Conservation (phyloP, 2,329 filamentous ascomycete genomes). For the Colletotrichum lindemuthianum region DNA sequence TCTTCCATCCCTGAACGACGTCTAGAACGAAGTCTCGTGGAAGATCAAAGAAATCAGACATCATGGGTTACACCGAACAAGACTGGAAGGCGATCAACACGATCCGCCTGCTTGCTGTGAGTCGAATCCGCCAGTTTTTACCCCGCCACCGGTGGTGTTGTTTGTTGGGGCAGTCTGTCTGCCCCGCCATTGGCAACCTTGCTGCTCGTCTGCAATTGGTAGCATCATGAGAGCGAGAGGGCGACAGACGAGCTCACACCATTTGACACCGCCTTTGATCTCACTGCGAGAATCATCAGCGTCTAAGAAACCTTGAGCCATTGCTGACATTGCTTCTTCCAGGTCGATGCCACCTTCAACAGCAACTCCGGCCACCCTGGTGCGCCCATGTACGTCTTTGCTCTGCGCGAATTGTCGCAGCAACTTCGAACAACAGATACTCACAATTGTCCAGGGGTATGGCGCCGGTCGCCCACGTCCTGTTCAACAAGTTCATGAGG, state of each 20-base stretch:
- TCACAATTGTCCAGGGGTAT: conserved; percentile 68
- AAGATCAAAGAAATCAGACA: conserved; percentile 52
- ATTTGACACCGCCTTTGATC: neutral
- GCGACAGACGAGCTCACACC: no score
- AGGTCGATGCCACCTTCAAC: conserved; percentile 97
- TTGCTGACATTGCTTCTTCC: conserved; percentile 37
- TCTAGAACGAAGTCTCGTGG: conserved; percentile 25
- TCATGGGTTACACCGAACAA: conserved; percentile 88
- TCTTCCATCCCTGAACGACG: conserved; percentile 38
- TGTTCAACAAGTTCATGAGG: conserved; percentile 99
- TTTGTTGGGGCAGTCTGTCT: conserved; percentile 38
- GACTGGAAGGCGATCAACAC: conserved; percentile 97
- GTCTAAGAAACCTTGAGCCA: neutral
- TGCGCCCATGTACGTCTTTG: conserved; percentile 84
- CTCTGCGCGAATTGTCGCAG: conserved; percentile 6
- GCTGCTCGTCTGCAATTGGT: conserved; percentile 34
- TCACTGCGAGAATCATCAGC: neutral
- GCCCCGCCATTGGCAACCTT: conserved; percentile 47
- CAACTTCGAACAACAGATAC: conserved; percentile 31
- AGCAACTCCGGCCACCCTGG: conserved; percentile 99
- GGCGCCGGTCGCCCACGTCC: conserved; percentile 94
- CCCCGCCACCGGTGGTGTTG: conserved; percentile 47
- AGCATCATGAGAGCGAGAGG: conserved; percentile 18
- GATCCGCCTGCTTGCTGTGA: conserved; percentile 94
- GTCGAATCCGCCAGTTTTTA: conserved; percentile 54